Percentiles rank a stretch among this genome's conserved stretches.
Evolutionary conservation across 139 green algal genomes (phyloP).

Genomic region (Nannochloris sp.): DNA sequence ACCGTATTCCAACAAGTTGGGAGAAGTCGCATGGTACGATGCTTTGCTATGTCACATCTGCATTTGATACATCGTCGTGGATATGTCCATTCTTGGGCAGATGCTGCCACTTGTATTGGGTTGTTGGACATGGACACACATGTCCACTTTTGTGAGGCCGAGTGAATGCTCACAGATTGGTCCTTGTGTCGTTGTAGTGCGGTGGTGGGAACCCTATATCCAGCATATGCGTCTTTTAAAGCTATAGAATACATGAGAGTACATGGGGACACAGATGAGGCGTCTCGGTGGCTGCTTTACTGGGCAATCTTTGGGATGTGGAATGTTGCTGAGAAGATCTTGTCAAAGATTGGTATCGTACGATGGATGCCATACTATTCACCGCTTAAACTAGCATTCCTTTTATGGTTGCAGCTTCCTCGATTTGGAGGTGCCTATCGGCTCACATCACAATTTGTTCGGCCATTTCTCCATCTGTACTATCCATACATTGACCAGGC

Average conservation of each 20-base stretch:
- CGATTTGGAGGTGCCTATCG: conserved; percentile 5
- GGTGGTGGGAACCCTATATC: conserved; percentile 18
- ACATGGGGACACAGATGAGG: background rate
- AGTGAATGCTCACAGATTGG: background rate
- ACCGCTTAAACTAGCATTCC: conserved; percentile 38
- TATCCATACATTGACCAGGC: conserved; percentile 7
- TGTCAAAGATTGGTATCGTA: background rate
- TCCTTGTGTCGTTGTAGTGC: conserved; percentile 7
- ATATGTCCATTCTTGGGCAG: no score
- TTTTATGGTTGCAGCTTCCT: conserved; percentile 50
- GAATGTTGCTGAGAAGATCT: conserved; percentile 9
- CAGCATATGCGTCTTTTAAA: conserved; percentile 27
- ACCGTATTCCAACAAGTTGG: conserved; percentile 18
- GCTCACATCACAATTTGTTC: conserved; percentile 5
- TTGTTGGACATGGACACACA: background rate
- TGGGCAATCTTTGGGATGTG: conserved; percentile 17
- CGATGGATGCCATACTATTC: conserved; percentile 44
- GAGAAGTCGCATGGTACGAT: conserved; percentile 16
- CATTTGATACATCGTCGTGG: background rate
- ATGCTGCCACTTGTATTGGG: no score
- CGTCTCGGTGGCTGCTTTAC: conserved; percentile 6
- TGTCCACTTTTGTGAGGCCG: background rate
- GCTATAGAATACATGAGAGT: conserved; percentile 14
- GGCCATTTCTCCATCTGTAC: background rate
- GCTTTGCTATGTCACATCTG: background rate